A percentile compares a stretch with the other conserved stretches of the same genome.
Evolutionary conservation across 768 basidiomycete genomes (phyloP).

Genomic region (Agrocybe chaxingu): DNA sequence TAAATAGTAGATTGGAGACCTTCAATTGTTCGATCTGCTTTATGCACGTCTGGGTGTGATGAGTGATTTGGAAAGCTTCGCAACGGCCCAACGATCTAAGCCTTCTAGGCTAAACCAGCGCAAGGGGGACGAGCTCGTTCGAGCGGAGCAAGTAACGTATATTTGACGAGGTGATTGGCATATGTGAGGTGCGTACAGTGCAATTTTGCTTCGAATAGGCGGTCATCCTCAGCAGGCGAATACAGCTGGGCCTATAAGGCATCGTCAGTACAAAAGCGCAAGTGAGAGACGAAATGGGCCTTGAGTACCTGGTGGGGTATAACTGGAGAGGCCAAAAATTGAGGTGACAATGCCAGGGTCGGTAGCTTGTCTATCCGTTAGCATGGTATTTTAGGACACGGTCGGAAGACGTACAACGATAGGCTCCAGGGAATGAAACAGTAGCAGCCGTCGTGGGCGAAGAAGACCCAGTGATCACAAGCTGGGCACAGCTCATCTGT

Average conservation of each 20-base stretch:
- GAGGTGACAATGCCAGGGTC: conserved; percentile 42
- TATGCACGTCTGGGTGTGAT: neutral
- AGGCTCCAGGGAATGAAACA: conserved; percentile 46
- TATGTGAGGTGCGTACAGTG: neutral
- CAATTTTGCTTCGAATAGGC: neutral
- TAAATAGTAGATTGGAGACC: conserved; percentile 3
- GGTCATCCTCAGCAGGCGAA: conserved; percentile 23
- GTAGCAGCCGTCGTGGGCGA: conserved; percentile 27
- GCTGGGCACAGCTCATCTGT: conserved; percentile 47
- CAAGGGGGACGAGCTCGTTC: neutral
- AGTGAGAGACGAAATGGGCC: conserved; percentile 1
- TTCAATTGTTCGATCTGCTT: conserved; percentile 8
- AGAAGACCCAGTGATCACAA: conserved; percentile 33
- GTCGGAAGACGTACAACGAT: conserved; percentile 21
- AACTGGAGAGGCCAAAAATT: conserved; percentile 33
- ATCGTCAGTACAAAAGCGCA: neutral
- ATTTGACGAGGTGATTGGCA: neutral
- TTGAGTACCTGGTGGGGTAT: conserved; percentile 33
- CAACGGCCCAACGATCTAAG: too few species aligned
- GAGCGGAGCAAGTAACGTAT: neutral
- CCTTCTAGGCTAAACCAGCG: too few species aligned
- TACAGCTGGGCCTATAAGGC: conserved; percentile 23
- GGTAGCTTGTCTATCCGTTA: conserved; percentile 15
- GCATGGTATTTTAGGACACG: neutral
- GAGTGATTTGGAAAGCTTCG: neutral